Conservation (phyloP, 176 grass and related monocot genomes). For the Hordeum marinum region DNA sequence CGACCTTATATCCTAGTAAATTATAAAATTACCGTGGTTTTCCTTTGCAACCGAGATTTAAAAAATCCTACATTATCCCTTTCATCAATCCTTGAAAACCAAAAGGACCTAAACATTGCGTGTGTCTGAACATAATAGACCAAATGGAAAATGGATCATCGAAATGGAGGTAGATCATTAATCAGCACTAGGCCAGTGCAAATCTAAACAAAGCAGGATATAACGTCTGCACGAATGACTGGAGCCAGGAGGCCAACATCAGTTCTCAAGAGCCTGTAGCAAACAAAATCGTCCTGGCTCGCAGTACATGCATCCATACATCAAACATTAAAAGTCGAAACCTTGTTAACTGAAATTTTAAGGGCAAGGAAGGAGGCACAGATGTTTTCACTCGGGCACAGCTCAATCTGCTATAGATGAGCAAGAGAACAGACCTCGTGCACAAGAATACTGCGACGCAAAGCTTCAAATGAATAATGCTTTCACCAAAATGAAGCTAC, state of each 20-base stretch:
- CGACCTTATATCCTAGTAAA: too few relatives aligned
- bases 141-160: too few relatives aligned
- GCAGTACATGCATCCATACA: constrained; percentile 12
- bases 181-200: too few relatives aligned
- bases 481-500: constrained; percentile 12
- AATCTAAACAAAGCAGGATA: not conserved
- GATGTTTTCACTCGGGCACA: not conserved
- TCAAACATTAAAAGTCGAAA: not conserved
- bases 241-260: not conserved
- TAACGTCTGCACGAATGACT: not conserved
- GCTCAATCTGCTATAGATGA: not conserved
- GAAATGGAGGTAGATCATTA: too few relatives aligned
- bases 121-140: too few relatives aligned
- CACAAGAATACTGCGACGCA: not conserved
- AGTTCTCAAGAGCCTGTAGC: not conserved
- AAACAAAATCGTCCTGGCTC: not conserved
- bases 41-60: too few relatives aligned
- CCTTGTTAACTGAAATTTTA: not conserved
- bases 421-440: not conserved
- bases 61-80: too few relatives aligned
- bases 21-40: too few relatives aligned
- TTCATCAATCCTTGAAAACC: too few relatives aligned
- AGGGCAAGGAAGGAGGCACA: not conserved
- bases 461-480: constrained; percentile 10
- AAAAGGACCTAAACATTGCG: too few relatives aligned